These are phyloP conservation scores for Colletotrichum tabaci DNA, from an alignment of 2,329 filamentous ascomycete species.

Conservation along the genomic window DNA sequence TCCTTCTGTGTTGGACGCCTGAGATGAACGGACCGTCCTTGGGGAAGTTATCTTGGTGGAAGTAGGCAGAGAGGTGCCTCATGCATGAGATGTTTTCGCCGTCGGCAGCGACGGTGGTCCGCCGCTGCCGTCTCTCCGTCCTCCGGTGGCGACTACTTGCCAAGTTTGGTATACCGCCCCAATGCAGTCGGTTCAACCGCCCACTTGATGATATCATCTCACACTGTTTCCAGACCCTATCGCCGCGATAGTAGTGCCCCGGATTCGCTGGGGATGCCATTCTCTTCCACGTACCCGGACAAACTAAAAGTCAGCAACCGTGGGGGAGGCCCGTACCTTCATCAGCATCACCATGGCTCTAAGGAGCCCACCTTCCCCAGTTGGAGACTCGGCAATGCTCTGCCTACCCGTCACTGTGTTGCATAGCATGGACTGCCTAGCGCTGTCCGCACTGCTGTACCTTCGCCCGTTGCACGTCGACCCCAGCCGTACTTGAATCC, in stretches of 20 bases:
- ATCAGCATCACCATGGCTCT: not conserved
- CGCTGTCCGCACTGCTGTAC: not conserved
- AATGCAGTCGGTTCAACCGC: constrained; percentile 12
- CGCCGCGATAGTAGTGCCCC: not conserved
- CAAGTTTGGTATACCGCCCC: constrained; percentile 19
- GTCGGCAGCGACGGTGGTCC: constrained; percentile 14
- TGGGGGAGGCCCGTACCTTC: not conserved
- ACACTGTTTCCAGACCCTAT: not conserved
- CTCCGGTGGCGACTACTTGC: constrained; percentile 32
- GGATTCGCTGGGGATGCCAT: not conserved
- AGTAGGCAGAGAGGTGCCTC: constrained; percentile 12
- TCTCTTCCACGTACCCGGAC: not conserved
- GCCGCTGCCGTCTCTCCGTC: constrained; percentile 1
- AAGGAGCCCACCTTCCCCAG: too few relatives aligned
- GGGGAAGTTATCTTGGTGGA: constrained; percentile 2
- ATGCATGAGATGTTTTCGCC: constrained; percentile 2
- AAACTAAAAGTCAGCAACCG: not conserved
- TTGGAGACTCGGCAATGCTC: too few relatives aligned
- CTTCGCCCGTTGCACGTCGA: not conserved
- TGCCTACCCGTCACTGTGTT: not conserved
- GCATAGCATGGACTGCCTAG: not conserved
- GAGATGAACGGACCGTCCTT: constrained; percentile 21
- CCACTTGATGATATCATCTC: constrained; percentile 18
- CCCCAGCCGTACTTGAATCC: not conserved
- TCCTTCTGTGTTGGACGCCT: not conserved